phyloP scores from a whole-genome alignment of 495 filamentous ascomycete species.

The Talaromyces trachyspermus region DNA sequence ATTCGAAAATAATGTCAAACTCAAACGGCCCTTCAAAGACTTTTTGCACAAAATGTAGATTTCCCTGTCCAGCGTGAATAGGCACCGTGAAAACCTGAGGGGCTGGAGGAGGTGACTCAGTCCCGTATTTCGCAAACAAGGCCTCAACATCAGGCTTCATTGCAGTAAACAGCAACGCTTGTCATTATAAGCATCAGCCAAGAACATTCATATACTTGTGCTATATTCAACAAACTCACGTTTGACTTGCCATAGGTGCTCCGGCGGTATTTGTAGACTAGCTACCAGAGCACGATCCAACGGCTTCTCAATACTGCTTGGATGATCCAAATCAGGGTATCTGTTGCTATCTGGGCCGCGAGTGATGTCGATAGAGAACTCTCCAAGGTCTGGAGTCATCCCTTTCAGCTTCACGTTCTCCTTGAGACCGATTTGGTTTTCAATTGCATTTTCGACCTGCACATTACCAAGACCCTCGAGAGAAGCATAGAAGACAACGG shows the following conservation, averaged over 20 bases:
- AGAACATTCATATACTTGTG: neutral
- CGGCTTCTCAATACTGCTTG: constrained; percentile 62
- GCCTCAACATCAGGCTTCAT: constrained; percentile 71
- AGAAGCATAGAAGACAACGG: constrained; percentile 71
- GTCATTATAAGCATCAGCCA: too few relatives aligned
- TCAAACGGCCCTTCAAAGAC: constrained; percentile 85
- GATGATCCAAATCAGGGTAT: constrained; percentile 54
- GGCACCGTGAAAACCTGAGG: constrained; percentile 76
- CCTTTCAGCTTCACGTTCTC: constrained; percentile 72
- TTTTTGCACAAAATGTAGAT: constrained; percentile 87
- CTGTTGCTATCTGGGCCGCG: constrained; percentile 54
- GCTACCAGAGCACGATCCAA: constrained; percentile 68
- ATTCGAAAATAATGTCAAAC: constrained; percentile 91
- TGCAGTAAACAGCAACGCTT: constrained; percentile 63
- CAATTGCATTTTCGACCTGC: constrained; percentile 45
- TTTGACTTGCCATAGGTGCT: constrained; percentile 83
- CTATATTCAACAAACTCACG: constrained; percentile 30
- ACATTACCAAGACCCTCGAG: constrained; percentile 71
- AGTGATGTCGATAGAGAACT: constrained; percentile 76
- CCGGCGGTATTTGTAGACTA: constrained; percentile 57
- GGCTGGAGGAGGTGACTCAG: constrained; percentile 67
- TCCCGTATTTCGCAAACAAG: constrained; percentile 60
- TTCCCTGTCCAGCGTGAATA: constrained; percentile 63
- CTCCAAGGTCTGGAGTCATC: constrained; percentile 65
- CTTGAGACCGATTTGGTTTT: constrained; percentile 52